Conservation (phyloP, 129 eudicot species). For the Kitagawia praeruptora region DNA sequence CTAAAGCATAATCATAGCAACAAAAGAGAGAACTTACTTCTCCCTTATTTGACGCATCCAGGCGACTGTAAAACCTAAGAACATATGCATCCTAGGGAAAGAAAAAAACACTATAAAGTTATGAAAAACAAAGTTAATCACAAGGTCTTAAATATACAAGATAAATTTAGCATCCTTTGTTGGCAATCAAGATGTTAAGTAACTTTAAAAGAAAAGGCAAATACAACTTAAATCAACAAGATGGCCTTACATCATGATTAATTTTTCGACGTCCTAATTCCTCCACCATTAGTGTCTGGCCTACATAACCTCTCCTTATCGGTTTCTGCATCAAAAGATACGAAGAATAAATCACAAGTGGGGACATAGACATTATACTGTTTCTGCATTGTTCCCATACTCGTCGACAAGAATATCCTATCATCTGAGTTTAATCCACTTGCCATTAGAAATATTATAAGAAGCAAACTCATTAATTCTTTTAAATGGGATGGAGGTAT, state of each 20-base stretch:
- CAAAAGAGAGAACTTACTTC: constrained; percentile 56
- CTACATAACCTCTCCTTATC: constrained; percentile 69
- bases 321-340: constrained; percentile 66
- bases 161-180: neutral
- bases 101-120: neutral
- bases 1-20: neutral
- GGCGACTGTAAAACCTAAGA: constrained; percentile 76
- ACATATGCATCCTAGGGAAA: constrained; percentile 69
- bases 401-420: neutral
- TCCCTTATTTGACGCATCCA: constrained; percentile 87
- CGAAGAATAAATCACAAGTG: neutral
- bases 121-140: constrained; percentile 1
- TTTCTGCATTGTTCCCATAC: neutral
- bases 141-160: neutral
- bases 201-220: neutral
- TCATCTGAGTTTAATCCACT: neutral
- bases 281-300: constrained; percentile 83
- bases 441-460: neutral
- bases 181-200: neutral
- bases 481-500: neutral
- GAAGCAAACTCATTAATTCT: neutral
- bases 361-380: neutral
- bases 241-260: constrained; percentile 57
- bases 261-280: constrained; percentile 68
- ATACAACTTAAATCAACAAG: neutral